Conservation (phyloP, 306 rosid genomes). For the Cucumis melo region DNA sequence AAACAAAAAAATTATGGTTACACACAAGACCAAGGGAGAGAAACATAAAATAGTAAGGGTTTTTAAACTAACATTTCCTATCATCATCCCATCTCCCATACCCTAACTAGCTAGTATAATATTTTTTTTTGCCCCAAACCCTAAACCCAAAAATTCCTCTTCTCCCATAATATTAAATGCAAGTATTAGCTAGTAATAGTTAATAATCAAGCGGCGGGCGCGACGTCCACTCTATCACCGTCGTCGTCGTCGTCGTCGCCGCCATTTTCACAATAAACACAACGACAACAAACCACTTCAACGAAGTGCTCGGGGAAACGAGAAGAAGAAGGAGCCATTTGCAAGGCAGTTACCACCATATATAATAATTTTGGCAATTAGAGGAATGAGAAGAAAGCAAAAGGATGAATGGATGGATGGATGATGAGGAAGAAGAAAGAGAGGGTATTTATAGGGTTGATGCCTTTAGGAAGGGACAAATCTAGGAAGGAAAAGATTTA, state of each 20-base stretch:
- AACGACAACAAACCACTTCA: too few species aligned
- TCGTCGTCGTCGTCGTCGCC: conserved; percentile 13
- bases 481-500: not conserved
- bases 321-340: not conserved
- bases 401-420: not conserved
- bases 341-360: not conserved
- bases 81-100: not conserved
- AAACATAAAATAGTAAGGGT: not conserved
- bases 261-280: not conserved
- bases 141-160: not conserved
- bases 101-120: not conserved
- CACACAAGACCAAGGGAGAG: not conserved
- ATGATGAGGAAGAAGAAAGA: not conserved
- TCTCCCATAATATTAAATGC: not conserved
- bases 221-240: not conserved
- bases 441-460: not conserved
- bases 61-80: not conserved
- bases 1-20: not conserved
- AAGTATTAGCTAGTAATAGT: not conserved
- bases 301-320: not conserved
- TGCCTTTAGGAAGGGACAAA: not conserved
- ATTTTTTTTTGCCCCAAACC: not conserved
- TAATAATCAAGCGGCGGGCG: conserved; percentile 5
- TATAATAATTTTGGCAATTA: not conserved
- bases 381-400: not conserved